Base-by-base conservation (phyloP, 768 basidiomycete species). In the Amanita muscaria region DNA sequence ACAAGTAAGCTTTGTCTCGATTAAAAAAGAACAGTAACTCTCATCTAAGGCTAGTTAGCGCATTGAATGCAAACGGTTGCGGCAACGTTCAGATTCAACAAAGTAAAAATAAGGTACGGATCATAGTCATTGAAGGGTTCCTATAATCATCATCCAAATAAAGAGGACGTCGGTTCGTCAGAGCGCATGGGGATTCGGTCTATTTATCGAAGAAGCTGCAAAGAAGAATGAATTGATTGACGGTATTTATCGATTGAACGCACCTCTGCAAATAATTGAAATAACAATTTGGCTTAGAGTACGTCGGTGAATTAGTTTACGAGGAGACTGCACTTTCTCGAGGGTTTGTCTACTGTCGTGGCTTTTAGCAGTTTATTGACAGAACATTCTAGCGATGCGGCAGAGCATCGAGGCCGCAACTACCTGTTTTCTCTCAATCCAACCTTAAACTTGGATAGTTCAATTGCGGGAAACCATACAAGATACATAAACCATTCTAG, bases 401-500 rank as follows among this genome's bases (percentile, higher is more conserved):
- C 73, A 5, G 46, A 42, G 11, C 73, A 82, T 47, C 66, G 72
- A 29, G 57, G 65, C 4, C 71, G 82, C 31, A 79, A 72, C 47
- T 88, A 88, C 49, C 66, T 78, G 7, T 87, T 83, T 47, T 64
- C 63, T 15, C 56, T 87, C 40, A 74, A 80, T 50, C 33, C 55
- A 0, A 56, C 59, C 0, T 52, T 70, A 22, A 63, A 68, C 6
- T 53, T 85, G n/a, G 85, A 88, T 55, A 64, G 74, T 23, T 59
- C 69, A 14, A 66, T 63, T 27, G 70, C 64, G 1, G 83, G 81
- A 3, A 86, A 86, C 46, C 65, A 69, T 31, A 66, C 81, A n/a
- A 68, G 83, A 11, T 86, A 77, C 51, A 76, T 87, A 42, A 83
- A 88, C 52, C 84, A 88, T 46, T 36, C 38, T 3, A 62, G 64